Conservation (phyloP, 2,329 filamentous ascomycete genomes). For the Juglanconis juglandina region DNA sequence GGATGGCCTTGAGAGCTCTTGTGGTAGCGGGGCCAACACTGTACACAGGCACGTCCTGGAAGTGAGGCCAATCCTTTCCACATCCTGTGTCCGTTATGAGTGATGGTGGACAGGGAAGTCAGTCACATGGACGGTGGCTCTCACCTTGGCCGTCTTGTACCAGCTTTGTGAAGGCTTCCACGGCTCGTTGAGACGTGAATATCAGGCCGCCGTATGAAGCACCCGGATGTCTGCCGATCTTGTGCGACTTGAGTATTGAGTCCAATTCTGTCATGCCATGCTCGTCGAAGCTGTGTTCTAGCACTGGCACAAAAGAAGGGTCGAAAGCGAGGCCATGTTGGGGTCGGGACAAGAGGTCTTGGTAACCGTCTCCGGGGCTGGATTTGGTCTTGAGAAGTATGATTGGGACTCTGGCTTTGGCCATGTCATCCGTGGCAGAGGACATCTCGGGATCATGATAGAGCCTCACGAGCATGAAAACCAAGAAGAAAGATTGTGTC, state of each 20-base stretch:
- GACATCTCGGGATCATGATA: slow-evolving; percentile 7
- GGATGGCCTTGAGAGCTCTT: slow-evolving; percentile 62
- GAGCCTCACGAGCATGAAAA: too few species aligned
- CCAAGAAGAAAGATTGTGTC: too few species aligned
- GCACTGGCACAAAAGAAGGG: slow-evolving; percentile 71
- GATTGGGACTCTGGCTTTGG: slow-evolving; percentile 47
- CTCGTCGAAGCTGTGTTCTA: slow-evolving; percentile 67
- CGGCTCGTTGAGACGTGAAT: slow-evolving; percentile 80
- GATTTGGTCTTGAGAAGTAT: slow-evolving; percentile 78
- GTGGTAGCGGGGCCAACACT: slow-evolving; percentile 80
- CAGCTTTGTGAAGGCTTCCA: slow-evolving; percentile 69
- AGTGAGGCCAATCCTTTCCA: slow-evolving; percentile 44
- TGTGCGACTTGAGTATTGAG: slow-evolving; percentile 41
- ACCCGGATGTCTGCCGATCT: slow-evolving; percentile 36
- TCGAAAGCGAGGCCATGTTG: slow-evolving; percentile 46
- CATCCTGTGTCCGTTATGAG: not conserved
- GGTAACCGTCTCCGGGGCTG: slow-evolving; percentile 66
- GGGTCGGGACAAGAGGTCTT: slow-evolving; percentile 58
- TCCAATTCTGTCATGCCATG: slow-evolving; percentile 54
- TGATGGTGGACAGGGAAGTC: slow-evolving; percentile 2
- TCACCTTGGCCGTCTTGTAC: slow-evolving; percentile 50
- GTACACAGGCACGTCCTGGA: slow-evolving; percentile 62
- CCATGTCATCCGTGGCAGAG: not conserved
- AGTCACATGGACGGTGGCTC: slow-evolving; percentile 10
- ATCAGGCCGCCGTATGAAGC: slow-evolving; percentile 69